These are phyloP conservation scores for Globisporangium orthogonon DNA, from an alignment of 352 stramenopile species.

Conservation along the genomic window DNA sequence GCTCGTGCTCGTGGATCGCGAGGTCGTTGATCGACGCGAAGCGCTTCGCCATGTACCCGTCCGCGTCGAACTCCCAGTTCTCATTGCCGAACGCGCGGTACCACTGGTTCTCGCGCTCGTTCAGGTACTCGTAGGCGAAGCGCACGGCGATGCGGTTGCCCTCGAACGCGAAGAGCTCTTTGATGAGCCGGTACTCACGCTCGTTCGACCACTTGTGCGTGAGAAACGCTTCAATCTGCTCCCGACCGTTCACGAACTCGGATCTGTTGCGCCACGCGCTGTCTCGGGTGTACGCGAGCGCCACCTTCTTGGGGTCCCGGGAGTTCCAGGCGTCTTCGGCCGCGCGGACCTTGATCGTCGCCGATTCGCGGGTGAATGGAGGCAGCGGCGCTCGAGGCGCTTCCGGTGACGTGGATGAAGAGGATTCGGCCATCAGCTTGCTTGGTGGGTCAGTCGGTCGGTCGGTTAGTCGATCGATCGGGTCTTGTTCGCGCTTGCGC, in stretches of 20 bases:
- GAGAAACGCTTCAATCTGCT: constrained; percentile 77
- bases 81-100: constrained; percentile 86
- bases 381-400: constrained; percentile 39
- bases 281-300: constrained; percentile 76
- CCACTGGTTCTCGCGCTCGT: constrained; percentile 51
- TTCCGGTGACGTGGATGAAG: background rate
- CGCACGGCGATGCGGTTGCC: constrained; percentile 84
- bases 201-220: constrained; percentile 68
- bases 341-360: constrained; percentile 70
- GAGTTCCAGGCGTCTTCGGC: constrained; percentile 90
- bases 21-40: constrained; percentile 88
- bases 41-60: constrained; percentile 79
- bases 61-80: constrained; percentile 85
- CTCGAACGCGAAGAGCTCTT: constrained; percentile 81
- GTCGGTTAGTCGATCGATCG: no score
- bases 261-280: constrained; percentile 83
- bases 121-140: constrained; percentile 84
- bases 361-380: constrained; percentile 75
- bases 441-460: no score
- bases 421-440: no score
- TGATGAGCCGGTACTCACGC: constrained; percentile 85
- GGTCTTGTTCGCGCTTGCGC: no score
- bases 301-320: constrained; percentile 60
- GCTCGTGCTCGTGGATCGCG: constrained; percentile 57
- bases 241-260: constrained; percentile 68